Percentiles rank a stretch among this genome's conserved stretches.
Evolutionary conservation across 2,329 filamentous ascomycete genomes (phyloP).

Genomic region (Cercospora nicotianae): DNA sequence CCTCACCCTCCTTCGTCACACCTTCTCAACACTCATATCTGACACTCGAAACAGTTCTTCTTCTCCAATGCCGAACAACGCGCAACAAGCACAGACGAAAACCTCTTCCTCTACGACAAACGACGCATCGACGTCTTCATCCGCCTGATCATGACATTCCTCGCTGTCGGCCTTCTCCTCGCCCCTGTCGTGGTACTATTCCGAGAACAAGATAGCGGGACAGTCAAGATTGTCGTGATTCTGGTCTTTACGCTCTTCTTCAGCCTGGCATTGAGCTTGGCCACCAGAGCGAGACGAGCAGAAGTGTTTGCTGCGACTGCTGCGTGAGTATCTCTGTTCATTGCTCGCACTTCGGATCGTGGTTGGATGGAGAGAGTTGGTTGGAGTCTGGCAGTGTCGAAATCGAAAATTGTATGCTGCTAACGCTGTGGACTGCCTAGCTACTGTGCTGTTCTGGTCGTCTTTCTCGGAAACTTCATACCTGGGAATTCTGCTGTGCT

Average conservation of each 20-base stretch:
- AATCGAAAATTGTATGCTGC: not conserved
- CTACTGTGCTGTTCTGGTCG: slow-evolving; percentile 17
- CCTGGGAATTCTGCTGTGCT: not conserved
- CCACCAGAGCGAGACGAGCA: slow-evolving; percentile 26
- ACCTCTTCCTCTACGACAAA: slow-evolving; percentile 41
- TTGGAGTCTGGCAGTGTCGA: not conserved
- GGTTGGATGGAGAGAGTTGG: not conserved
- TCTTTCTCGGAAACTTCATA: slow-evolving; percentile 17
- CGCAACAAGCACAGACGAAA: slow-evolving; percentile 39
- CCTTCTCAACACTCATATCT: not conserved
- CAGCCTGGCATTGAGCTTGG: slow-evolving; percentile 24
- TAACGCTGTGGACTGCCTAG: not conserved
- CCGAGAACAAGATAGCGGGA: slow-evolving; percentile 16
- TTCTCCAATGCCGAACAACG: slow-evolving; percentile 44
- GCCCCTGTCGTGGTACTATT: slow-evolving; percentile 29
- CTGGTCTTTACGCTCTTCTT: slow-evolving; percentile 28
- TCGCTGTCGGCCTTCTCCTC: slow-evolving; percentile 29
- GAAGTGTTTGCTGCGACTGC: slow-evolving; percentile 34
- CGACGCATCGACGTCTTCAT: slow-evolving; percentile 43
- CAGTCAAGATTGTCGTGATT: slow-evolving; percentile 25
- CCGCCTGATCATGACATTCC: slow-evolving; percentile 33
- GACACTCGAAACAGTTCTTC: slow-evolving; percentile 32
- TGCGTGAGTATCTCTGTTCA: slow-evolving; percentile 24
- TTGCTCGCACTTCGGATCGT: not conserved
- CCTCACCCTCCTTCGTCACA: not conserved